A percentile compares a stretch with the other conserved stretches of the same genome.
Conservation (phyloP, 2,329 filamentous ascomycete species). For the Aaosphaeria arxii region DNA sequence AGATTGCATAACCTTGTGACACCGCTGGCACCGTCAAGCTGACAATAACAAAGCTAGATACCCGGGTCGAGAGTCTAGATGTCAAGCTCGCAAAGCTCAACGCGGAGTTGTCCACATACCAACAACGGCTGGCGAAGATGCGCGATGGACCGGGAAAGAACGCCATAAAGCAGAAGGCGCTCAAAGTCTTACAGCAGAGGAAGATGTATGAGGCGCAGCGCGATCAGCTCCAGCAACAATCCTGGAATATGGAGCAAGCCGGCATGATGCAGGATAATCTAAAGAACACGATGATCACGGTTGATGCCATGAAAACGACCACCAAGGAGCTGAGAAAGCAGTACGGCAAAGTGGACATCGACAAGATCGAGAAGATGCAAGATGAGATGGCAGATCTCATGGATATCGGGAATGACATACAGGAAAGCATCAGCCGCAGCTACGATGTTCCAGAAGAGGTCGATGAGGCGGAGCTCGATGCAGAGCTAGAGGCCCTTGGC, state of each 20-base stretch:
- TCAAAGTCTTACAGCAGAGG: constrained; percentile 88
- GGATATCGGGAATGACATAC: constrained; percentile 97
- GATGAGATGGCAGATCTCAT: constrained; percentile 99
- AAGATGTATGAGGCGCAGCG: constrained; percentile 94
- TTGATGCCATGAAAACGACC: constrained; percentile 95
- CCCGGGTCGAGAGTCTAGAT: constrained; percentile 80
- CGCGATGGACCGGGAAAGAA: constrained; percentile 92
- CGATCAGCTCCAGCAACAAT: constrained; percentile 89
- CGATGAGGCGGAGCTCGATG: constrained; percentile 93
- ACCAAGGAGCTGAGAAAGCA: constrained; percentile 90
- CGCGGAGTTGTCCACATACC: constrained; percentile 83
- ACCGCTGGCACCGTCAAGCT: too few relatives aligned
- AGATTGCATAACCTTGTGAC: too few relatives aligned
- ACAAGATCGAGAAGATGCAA: constrained; percentile 96
- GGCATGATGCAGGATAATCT: constrained; percentile 98
- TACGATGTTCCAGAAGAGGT: constrained; percentile 98
- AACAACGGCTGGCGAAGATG: constrained; percentile 85
- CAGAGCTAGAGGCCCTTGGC: constrained; percentile 89
- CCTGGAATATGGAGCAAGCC: constrained; percentile 99
- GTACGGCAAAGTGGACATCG: constrained; percentile 95
- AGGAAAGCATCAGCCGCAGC: constrained; percentile 84
- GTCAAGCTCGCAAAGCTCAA: constrained; percentile 93
- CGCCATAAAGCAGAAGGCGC: constrained; percentile 88
- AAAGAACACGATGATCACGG: constrained; percentile 97
- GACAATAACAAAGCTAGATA: constrained; percentile 59